These are phyloP conservation scores for Ciborinia camelliae DNA, from an alignment of 2,329 filamentous ascomycete species.

Conservation along the genomic window DNA sequence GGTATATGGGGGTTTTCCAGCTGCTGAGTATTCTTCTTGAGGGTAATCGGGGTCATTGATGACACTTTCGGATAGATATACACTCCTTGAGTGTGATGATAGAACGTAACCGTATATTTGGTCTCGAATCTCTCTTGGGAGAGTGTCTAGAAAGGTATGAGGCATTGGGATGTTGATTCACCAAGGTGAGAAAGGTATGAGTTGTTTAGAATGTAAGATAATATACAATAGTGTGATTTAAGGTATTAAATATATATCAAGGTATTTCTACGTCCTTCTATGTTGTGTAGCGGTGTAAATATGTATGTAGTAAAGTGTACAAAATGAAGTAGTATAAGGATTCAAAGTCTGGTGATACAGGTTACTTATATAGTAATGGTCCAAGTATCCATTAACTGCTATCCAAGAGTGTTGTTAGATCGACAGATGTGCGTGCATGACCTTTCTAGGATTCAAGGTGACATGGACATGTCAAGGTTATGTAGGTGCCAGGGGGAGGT, in stretches of 20 bases:
- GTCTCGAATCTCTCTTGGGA: conserved; percentile 20
- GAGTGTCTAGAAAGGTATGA: conserved; percentile 14
- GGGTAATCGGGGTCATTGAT: conserved; percentile 8
- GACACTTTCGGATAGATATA: conserved; percentile 11
- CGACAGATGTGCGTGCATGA: conserved; percentile 4
- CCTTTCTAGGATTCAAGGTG: not conserved
- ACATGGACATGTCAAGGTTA: no score
- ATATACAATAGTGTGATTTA: not conserved
- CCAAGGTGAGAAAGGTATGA: not conserved
- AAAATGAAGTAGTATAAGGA: conserved; percentile 7
- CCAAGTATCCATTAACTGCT: not conserved
- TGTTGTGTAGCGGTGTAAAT: not conserved
- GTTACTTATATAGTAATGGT: not conserved
- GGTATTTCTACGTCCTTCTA: not conserved
- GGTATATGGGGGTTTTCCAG: conserved; percentile 12
- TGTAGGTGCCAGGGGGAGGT: not conserved
- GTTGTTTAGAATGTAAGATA: not conserved
- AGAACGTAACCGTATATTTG: conserved; percentile 20
- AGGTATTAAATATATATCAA: not conserved
- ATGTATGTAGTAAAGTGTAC: not conserved
- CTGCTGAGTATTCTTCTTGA: conserved; percentile 1
- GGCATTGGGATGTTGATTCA: conserved; percentile 1
- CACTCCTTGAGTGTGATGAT: conserved; percentile 8
- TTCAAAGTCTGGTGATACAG: conserved; percentile 1
- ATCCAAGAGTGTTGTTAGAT: conserved; percentile 6